Percentiles rank a stretch among this genome's conserved stretches.
Evolutionary conservation across 192 early-diverging fungal genomes (phyloP).

Genomic region (Entomortierella beljakovae): DNA sequence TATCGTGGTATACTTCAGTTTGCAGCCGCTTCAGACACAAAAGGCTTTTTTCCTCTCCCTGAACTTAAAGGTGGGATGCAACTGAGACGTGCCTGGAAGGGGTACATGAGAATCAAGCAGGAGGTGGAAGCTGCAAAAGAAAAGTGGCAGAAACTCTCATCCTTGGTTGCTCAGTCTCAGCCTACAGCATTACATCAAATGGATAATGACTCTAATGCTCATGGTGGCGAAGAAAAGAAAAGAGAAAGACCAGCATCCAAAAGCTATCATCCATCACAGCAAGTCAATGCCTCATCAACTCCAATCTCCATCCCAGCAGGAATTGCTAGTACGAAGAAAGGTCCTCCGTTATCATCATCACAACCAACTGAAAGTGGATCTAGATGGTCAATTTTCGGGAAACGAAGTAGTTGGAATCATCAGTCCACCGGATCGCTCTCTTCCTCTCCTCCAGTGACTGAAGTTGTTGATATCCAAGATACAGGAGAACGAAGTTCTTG

Average conservation of each 20-base stretch:
- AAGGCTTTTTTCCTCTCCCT: conserved; percentile 52
- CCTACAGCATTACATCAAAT: conserved; percentile 1
- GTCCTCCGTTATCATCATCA: conserved; percentile 7
- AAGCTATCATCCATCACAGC: not conserved
- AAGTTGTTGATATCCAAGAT: not conserved
- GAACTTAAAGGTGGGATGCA: conserved; percentile 57
- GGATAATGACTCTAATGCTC: not conserved
- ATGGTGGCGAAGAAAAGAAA: not conserved
- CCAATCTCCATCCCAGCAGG: conserved; percentile 10
- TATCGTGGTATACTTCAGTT: conserved; percentile 54
- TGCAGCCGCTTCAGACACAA: conserved; percentile 47
- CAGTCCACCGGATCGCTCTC: conserved; percentile 24
- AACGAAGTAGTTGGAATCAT: conserved; percentile 20
- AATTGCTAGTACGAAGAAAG: not conserved
- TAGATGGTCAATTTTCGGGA: conserved; percentile 45
- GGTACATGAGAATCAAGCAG: conserved; percentile 54
- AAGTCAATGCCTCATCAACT: conserved; percentile 12
- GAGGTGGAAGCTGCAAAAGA: conserved; percentile 51
- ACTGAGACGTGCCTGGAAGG: conserved; percentile 54
- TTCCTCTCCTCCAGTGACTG: conserved; percentile 18
- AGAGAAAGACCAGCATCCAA: not conserved
- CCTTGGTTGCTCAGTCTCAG: not conserved
- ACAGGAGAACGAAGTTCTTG: conserved; percentile 6
- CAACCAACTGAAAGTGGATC: conserved; percentile 35
- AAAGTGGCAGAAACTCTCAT: conserved; percentile 20